Base-by-base conservation (phyloP, 2,329 filamentous ascomycete genomes). In the Aspergillus puulaauensis region DNA sequence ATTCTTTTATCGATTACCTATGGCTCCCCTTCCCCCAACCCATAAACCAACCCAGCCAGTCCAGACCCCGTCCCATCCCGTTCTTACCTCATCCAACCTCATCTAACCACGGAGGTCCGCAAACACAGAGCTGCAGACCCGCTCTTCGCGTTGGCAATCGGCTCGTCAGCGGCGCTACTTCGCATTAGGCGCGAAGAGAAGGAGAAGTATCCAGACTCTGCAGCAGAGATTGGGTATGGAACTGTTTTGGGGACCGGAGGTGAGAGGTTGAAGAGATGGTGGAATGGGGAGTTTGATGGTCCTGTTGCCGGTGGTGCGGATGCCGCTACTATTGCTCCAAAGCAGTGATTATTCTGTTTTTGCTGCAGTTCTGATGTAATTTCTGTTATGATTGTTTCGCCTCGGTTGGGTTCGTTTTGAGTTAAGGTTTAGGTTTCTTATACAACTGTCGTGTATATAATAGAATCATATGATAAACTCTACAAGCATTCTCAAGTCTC, bases 171-270 rank as follows among this genome's bases (percentile, higher is more conserved):
- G n/a, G 79, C 82, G 12, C 69, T 76, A 21, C 70, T 81, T 19
- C 78, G 82, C n/a, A 82, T 85, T 62, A 80, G 78, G 56, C 77
- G 82, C 12, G 83, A 85, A 61, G 78, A 84, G 67, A 75, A 71
- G 43, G 81, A 83, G 61, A 77, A 78, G 63, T 68, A 73, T 44
- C 77, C 74, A 4, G 69, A 73, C 27, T 65, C 67, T 31, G 71
- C 73, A 15, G 64, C 68, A 9, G 70, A 75, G 48, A 68, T 74
- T 39, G 65, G 67, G 9, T 67, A 70, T 21, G 65, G 67, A 21
- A 64, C 61, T 35, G 61, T 77, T 15, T 39, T 72, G 37, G 62
- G 65, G 31, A 53, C 69, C 48, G 75, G 73, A 2, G 62, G 61
- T 21, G 65, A 66, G 35, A 66, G 75, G 52, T 54, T 75, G 40